Evolutionary conservation across 1,284 basidiomycete species (phyloP).

Genomic region (Agaricales sp.): DNA sequence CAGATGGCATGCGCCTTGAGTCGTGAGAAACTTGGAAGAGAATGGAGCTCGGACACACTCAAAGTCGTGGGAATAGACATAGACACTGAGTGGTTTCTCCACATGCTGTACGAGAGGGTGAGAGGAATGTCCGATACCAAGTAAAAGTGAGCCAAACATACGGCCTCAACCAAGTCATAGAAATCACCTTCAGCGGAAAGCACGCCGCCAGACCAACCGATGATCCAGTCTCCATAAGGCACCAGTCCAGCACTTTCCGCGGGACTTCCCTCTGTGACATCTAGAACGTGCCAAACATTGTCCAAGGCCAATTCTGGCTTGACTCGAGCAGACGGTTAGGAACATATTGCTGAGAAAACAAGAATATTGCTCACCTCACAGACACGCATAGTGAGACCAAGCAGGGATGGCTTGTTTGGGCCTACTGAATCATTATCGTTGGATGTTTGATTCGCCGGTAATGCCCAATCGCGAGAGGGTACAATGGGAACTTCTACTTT

Average conservation of each 20-base stretch:
- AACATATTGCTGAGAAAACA: too few relatives aligned
- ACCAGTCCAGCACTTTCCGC: conserved; percentile 86
- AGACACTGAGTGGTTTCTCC: conserved; percentile 87
- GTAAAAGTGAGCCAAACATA: conserved; percentile 26
- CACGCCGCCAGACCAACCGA: conserved; percentile 93
- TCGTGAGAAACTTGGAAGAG: not conserved
- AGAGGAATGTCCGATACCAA: conserved; percentile 8
- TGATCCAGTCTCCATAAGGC: conserved; percentile 63
- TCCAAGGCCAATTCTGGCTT: conserved; percentile 75
- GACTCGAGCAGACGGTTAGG: too few relatives aligned
- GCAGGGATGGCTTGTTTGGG: conserved; percentile 62
- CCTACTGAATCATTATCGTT: conserved; percentile 21
- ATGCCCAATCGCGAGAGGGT: conserved; percentile 81
- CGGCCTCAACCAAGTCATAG: conserved; percentile 91
- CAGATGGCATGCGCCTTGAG: not conserved
- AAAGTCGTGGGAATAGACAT: conserved; percentile 96
- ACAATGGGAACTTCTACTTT: conserved; percentile 77
- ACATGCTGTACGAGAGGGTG: conserved; percentile 51
- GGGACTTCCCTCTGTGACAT: conserved; percentile 92
- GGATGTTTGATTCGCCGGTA: conserved; percentile 24
- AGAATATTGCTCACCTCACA: conserved; percentile 23
- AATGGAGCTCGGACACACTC: conserved; percentile 78
- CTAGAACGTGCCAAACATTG: conserved; percentile 96
- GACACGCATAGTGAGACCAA: conserved; percentile 88
- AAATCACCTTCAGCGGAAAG: conserved; percentile 92